These are phyloP conservation scores for Theobroma grandiflorum DNA, from an alignment of 441 rosid species.

Conservation along the genomic window DNA sequence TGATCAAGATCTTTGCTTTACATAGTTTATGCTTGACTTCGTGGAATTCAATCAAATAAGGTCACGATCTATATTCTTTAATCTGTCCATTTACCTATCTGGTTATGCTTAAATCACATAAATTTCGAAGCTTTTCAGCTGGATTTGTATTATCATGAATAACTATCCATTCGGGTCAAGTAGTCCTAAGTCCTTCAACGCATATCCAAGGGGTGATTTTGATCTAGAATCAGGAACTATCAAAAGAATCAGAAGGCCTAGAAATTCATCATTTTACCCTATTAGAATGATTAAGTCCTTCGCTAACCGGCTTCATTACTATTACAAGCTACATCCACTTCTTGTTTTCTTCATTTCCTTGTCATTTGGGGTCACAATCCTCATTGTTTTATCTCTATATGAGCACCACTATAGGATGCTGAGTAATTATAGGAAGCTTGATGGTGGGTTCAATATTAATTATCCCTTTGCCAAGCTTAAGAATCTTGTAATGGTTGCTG, in stretches of 20 bases:
- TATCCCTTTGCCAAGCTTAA: slow-evolving; percentile 71
- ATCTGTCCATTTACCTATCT: slow-evolving; percentile 29
- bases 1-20: background rate
- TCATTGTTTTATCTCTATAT: slow-evolving; percentile 58
- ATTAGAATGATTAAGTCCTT: slow-evolving; percentile 68
- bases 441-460: slow-evolving; percentile 37
- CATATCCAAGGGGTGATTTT: slow-evolving; percentile 76
- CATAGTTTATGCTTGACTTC: slow-evolving; percentile 19
- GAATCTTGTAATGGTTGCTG: slow-evolving; percentile 97
- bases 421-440: slow-evolving; percentile 41
- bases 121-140: slow-evolving; percentile 37
- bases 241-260: slow-evolving; percentile 67
- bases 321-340: slow-evolving; percentile 68
- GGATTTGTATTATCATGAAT: slow-evolving; percentile 64
- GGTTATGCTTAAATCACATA: slow-evolving; percentile 54
- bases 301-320: slow-evolving; percentile 57
- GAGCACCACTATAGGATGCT: slow-evolving; percentile 48
- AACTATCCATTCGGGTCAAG: slow-evolving; percentile 51
- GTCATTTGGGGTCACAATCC: slow-evolving; percentile 66
- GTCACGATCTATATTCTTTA: slow-evolving; percentile 30
- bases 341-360: slow-evolving; percentile 54
- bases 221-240: slow-evolving; percentile 81
- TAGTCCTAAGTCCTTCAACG: slow-evolving; percentile 67
- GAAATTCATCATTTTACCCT: slow-evolving; percentile 45
- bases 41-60: background rate